Percentiles rank a stretch among this genome's conserved stretches.
Conservation (phyloP, 495 filamentous ascomycete genomes). For the Neurospora terricola region DNA sequence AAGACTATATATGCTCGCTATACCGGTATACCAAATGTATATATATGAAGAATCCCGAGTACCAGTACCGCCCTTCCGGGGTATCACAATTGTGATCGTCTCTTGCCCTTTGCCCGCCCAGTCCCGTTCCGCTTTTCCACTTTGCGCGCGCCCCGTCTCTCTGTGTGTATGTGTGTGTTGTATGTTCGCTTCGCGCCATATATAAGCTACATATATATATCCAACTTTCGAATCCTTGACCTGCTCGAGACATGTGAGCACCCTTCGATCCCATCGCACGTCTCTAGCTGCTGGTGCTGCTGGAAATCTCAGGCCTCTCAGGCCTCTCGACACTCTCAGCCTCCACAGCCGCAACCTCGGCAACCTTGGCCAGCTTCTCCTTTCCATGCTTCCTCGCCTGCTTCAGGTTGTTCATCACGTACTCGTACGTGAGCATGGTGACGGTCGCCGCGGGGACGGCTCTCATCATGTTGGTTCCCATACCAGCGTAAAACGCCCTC, state of each 20-base stretch:
- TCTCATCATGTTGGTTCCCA: conserved; percentile 95
- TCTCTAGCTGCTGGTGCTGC: background rate
- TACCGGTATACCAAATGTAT: background rate
- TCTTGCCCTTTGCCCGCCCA: background rate
- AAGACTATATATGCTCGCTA: background rate
- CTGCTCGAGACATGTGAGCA: background rate
- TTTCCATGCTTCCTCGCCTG: conserved; percentile 21
- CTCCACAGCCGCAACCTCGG: background rate
- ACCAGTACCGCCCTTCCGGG: background rate
- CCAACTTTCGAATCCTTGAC: background rate
- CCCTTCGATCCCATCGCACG: background rate
- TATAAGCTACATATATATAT: background rate
- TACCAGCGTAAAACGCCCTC: conserved; percentile 93
- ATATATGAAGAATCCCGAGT: background rate
- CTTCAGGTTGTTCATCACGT: conserved; percentile 51
- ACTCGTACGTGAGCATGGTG: conserved; percentile 96
- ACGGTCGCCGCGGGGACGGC: conserved; percentile 93
- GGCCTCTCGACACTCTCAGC: background rate
- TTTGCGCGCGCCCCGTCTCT: background rate
- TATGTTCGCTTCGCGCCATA: background rate
- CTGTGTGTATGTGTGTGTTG: background rate
- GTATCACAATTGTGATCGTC: background rate
- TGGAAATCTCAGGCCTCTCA: background rate
- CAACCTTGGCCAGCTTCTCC: conserved; percentile 14
- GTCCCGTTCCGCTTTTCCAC: background rate